Evolutionary conservation across 1,284 basidiomycete genomes (phyloP), one percentile per base, ranked within the genome.

Genomic region (Microbotryum lychnidis-dioicae): DNA sequence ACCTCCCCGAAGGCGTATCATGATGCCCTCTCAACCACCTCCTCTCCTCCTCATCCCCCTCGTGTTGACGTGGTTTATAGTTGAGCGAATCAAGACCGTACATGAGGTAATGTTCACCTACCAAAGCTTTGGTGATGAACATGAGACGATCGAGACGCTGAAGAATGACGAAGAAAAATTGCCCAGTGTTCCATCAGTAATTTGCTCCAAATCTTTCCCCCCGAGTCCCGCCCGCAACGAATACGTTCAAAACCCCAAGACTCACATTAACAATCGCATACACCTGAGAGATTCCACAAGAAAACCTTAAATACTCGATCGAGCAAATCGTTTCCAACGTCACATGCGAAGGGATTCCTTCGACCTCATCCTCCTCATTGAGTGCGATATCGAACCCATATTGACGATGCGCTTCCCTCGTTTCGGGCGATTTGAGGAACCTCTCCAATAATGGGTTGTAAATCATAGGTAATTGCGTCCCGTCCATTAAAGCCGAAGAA

Each of bases 261-360:
- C 23, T 23, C 16, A 31, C 37, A 37, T 69, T 69, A 3, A 63
- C 45, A 8, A 69, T 57, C 2, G 65, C 68, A 47, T 69, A 69
- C 14, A 50, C 57, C 7, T 61, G 54, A 4, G 56, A 59, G 14
- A 65, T 60, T 5, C 68, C 68, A 12, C 53, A 56, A 31, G 63
- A 65, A 55, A 67, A 69, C 21, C 63, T 50, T 8, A 69, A 46
- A 46, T 69, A 69, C 2, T 69, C 66, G 37, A 69, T 50, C n/a
- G 63, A 65, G 45, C 63, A 69, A 31, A 69, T 61, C 18, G 62
- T 65, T n/a, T 57, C 53, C 44, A 69, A 54, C 25, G 61, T 57
- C 45, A 69, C 68, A 29, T 67, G 68, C 14, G 45, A 52, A 5
- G 68, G 68, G 1, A 69, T 31, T 1, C 63, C 65, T 8, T 63